Conservation (phyloP, 2,329 filamentous ascomycete genomes). For the Lachnellula suecica region DNA sequence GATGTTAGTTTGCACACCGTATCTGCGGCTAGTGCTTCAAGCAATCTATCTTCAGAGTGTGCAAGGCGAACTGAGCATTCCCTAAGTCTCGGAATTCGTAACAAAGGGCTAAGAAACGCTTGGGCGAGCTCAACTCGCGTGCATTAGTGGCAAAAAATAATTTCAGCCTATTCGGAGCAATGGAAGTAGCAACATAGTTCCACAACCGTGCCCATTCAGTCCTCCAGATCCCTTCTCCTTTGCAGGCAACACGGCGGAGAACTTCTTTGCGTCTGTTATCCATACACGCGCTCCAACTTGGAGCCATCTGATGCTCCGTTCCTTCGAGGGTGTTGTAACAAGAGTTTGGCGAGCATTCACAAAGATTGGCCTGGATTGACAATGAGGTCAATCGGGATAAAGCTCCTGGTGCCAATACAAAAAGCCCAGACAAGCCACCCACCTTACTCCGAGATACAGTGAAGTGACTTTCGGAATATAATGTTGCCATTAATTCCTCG, state of each 20-base stretch:
- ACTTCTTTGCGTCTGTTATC: neutral
- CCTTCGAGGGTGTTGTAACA: neutral
- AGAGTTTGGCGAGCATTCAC: too few relatives aligned
- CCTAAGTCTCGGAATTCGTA: neutral
- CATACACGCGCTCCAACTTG: neutral
- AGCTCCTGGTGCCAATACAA: neutral
- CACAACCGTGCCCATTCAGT: neutral
- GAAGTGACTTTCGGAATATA: neutral
- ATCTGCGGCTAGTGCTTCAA: neutral
- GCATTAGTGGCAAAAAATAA: neutral
- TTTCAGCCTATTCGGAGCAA: neutral
- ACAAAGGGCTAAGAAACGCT: neutral
- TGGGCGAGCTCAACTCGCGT: neutral
- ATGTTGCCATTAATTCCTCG: neutral
- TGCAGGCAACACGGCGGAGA: neutral
- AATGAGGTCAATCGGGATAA: neutral
- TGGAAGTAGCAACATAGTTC: neutral
- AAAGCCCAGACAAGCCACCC: neutral
- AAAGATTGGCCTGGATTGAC: neutral
- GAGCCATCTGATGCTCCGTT: neutral
- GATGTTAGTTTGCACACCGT: neutral
- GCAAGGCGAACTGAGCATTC: neutral
- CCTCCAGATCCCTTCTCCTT: neutral
- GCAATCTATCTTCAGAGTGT: neutral
- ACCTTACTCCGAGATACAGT: neutral